Evolutionary conservation across 495 filamentous ascomycete species (phyloP).

Genomic region (Tuber aestivum): DNA sequence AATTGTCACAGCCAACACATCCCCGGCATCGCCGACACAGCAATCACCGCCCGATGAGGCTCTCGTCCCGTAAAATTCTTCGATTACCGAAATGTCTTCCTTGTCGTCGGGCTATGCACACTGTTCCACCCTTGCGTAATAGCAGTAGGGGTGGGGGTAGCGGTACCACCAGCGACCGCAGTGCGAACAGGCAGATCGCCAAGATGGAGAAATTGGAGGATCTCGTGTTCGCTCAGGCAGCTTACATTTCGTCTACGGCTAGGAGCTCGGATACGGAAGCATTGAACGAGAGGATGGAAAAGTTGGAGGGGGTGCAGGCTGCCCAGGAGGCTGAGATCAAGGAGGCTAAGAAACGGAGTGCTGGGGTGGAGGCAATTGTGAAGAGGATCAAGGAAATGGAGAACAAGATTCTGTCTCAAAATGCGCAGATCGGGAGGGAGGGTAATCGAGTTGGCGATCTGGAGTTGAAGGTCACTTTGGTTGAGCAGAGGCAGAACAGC

Average conservation of each 20-base stretch:
- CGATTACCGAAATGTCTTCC: not conserved
- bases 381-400: not conserved
- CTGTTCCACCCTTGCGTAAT: not conserved
- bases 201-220: not conserved
- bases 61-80: not conserved
- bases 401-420: not conserved
- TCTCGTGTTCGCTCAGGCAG: not conserved
- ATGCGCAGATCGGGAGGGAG: not conserved
- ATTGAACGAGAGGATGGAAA: not conserved
- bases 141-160: not conserved
- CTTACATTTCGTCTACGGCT: not conserved
- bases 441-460: not conserved
- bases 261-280: not conserved
- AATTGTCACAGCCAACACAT: not conserved
- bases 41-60: not conserved
- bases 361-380: not conserved
- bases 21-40: not conserved
- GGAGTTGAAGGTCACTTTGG: not conserved
- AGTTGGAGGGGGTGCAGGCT: not conserved
- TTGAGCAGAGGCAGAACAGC: not conserved
- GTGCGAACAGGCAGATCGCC: not conserved
- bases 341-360: not conserved
- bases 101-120: not conserved
- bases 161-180: not conserved
- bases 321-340: not conserved